Evolutionary conservation across 768 basidiomycete species (phyloP).

Genomic region (Suillus hirtellus): DNA sequence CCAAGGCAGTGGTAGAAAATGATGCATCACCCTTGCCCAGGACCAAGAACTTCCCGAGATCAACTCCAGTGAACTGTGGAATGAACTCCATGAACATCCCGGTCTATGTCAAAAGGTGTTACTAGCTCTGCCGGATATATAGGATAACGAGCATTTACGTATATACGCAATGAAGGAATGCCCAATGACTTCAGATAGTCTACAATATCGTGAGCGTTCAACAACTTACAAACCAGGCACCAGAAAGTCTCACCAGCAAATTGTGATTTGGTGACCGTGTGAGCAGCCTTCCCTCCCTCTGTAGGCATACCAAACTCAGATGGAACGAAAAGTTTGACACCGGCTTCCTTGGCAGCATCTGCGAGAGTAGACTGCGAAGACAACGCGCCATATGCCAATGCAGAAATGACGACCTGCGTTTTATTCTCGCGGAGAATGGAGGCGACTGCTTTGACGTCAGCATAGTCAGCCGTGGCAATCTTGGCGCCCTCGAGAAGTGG

Average conservation of each 20-base stretch:
- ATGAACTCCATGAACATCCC: constrained; percentile 36
- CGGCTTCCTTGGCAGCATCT: constrained; percentile 38
- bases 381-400: constrained; percentile 31
- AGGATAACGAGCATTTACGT: constrained; percentile 22
- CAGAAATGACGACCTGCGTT: constrained; percentile 37
- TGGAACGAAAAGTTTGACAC: constrained; percentile 41
- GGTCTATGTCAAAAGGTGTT: constrained; percentile 23
- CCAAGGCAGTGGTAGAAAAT: constrained; percentile 33
- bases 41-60: constrained; percentile 31
- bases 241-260: constrained; percentile 27
- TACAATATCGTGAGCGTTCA: constrained; percentile 11
- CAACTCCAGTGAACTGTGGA: constrained; percentile 30
- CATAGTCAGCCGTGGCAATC: constrained; percentile 30
- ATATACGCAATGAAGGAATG: constrained; percentile 33
- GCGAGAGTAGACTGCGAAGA: constrained; percentile 29
- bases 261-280: constrained; percentile 26
- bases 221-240: neutral
- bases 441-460: constrained; percentile 25
- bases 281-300: constrained; percentile 31
- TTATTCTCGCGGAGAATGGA: constrained; percentile 32
- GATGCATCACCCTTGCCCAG: constrained; percentile 33
- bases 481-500: constrained; percentile 28
- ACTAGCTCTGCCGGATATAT: neutral
- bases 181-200: constrained; percentile 32
- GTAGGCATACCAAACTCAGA: constrained; percentile 39